Conservation (phyloP, 768 basidiomycete species). For the Podaxis sp. region DNA sequence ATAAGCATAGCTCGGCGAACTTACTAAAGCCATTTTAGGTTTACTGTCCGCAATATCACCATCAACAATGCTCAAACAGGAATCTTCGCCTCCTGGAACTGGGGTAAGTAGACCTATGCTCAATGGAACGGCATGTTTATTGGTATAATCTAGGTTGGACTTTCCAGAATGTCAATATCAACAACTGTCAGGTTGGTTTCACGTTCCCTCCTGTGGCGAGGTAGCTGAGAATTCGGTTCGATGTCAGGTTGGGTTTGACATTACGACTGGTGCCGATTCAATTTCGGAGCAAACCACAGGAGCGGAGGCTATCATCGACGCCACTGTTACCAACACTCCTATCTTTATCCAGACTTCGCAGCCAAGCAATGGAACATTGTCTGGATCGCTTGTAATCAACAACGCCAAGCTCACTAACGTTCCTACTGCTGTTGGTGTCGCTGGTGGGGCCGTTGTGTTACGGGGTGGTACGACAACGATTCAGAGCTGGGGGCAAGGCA, state of each 20-base stretch:
- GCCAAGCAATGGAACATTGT: slow-evolving; percentile 44
- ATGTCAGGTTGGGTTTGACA: slow-evolving; percentile 49
- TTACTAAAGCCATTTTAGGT: slow-evolving; percentile 27
- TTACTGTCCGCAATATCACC: slow-evolving; percentile 59
- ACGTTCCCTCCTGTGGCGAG: too few relatives aligned
- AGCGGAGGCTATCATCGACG: slow-evolving; percentile 64
- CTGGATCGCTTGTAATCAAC: slow-evolving; percentile 65
- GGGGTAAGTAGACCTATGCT: slow-evolving; percentile 33
- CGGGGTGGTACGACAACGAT: slow-evolving; percentile 63
- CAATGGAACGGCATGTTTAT: background rate
- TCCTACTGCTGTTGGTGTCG: slow-evolving; percentile 58
- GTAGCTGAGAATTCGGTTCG: too few relatives aligned
- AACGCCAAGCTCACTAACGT: slow-evolving; percentile 64
- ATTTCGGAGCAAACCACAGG: slow-evolving; percentile 51
- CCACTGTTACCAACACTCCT: slow-evolving; percentile 56
- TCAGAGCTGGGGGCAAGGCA: slow-evolving; percentile 75
- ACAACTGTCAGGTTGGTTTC: slow-evolving; percentile 21
- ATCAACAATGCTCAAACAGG: slow-evolving; percentile 54
- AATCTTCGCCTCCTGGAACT: slow-evolving; percentile 46
- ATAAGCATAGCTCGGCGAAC: background rate
- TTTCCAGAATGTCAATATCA: slow-evolving; percentile 28
- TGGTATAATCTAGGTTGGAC: slow-evolving; percentile 25
- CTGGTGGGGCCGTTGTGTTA: slow-evolving; percentile 51
- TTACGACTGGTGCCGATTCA: slow-evolving; percentile 49
- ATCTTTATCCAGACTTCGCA: slow-evolving; percentile 57